A percentile compares a stretch with the other conserved stretches of the same genome.
These are phyloP conservation scores for Solanum sitiens DNA, from an alignment of 257 asterid species.

Conservation along the genomic window DNA sequence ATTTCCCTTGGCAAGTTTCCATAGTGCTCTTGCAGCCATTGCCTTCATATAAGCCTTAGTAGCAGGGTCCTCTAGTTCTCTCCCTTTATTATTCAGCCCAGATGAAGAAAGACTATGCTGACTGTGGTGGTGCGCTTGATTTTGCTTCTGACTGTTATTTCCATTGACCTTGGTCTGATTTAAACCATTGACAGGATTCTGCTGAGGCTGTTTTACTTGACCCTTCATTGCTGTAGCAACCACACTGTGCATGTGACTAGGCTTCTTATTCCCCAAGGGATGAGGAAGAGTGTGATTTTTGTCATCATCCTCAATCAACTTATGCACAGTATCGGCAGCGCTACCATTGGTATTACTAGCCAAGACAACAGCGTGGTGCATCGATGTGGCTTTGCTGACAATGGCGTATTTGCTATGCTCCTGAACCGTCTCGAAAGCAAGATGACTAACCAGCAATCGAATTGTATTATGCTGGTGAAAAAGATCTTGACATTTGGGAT, in stretches of 20 bases:
- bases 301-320: conserved; percentile 14
- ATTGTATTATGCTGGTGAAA: not conserved
- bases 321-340: not conserved
- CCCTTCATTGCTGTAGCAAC: conserved; percentile 12
- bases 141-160: not conserved
- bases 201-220: not conserved
- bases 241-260: conserved; percentile 10
- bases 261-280: conserved; percentile 11
- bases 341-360: not conserved
- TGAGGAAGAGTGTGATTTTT: not conserved
- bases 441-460: not conserved
- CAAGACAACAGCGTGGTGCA: not conserved
- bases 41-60: conserved; percentile 16
- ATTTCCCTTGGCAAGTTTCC: conserved; percentile 15
- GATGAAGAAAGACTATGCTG: conserved; percentile 4
- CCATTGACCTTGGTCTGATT: conserved; percentile 1
- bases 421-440: not conserved
- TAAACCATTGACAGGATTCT: not conserved
- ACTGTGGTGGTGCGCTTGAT: conserved; percentile 3
- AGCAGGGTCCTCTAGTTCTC: conserved; percentile 16
- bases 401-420: not conserved
- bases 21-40: conserved; percentile 18
- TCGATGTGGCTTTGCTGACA: not conserved
- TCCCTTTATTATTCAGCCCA: conserved; percentile 4
- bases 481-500: not conserved